Conservation (phyloP, 805 yeast genomes). For the Zygosaccharomyces lentus region DNA sequence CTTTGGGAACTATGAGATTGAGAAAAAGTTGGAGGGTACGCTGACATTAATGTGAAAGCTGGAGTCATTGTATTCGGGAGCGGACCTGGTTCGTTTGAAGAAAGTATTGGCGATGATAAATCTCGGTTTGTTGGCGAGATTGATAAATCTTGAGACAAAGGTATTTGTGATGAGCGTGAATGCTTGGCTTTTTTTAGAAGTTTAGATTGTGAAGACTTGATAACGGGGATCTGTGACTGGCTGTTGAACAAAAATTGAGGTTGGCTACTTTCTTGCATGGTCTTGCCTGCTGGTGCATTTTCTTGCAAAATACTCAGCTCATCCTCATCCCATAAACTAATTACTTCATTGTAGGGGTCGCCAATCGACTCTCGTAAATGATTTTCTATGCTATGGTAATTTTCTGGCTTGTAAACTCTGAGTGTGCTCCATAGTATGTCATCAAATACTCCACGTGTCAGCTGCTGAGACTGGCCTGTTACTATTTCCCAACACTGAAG, state of each 20-base stretch:
- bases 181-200: slow-evolving; percentile 5
- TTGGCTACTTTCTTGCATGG: slow-evolving; percentile 9
- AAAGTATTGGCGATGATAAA: slow-evolving; percentile 4
- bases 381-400: slow-evolving; percentile 7
- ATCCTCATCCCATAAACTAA: slow-evolving; percentile 29
- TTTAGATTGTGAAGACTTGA: slow-evolving; percentile 28
- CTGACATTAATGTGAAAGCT: slow-evolving; percentile 31
- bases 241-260: slow-evolving; percentile 19
- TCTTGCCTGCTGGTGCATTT: neutral
- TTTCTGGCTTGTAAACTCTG: slow-evolving; percentile 12
- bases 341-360: slow-evolving; percentile 15
- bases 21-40: slow-evolving; percentile 16
- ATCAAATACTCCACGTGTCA: slow-evolving; percentile 21
- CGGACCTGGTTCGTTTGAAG: slow-evolving; percentile 11
- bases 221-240: slow-evolving; percentile 31
- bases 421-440: slow-evolving; percentile 17
- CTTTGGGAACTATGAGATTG: slow-evolving; percentile 20
- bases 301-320: slow-evolving; percentile 1
- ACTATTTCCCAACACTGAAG: slow-evolving; percentile 31
- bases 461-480: slow-evolving; percentile 14
- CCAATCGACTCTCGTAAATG: slow-evolving; percentile 11
- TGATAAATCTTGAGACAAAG: neutral
- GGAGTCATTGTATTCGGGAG: slow-evolving; percentile 33
- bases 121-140: slow-evolving; percentile 4
- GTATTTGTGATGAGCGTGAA: neutral